phyloP scores from a whole-genome alignment of 2,329 filamentous ascomycete species.

The Alternaria alternata region DNA sequence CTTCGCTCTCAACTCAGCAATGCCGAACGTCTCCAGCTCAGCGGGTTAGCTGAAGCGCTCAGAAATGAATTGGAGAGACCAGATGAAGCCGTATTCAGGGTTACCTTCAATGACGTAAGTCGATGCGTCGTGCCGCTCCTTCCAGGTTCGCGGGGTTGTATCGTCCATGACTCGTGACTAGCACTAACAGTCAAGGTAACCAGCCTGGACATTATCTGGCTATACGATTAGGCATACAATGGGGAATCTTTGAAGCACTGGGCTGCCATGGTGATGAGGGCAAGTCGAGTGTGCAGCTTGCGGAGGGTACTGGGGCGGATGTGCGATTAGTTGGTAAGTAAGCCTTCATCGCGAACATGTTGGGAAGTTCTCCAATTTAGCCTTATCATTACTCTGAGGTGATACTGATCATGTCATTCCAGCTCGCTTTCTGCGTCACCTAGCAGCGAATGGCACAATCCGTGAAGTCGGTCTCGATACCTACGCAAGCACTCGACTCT shows the following conservation, averaged over 20 bases:
- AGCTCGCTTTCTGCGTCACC: background rate
- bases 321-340: background rate
- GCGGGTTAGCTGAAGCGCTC: slow-evolving; percentile 13
- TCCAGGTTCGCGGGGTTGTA: background rate
- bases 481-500: slow-evolving; percentile 8
- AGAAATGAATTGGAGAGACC: background rate
- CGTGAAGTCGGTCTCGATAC: slow-evolving; percentile 12
- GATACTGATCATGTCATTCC: background rate
- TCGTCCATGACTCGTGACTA: background rate
- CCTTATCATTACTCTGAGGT: background rate
- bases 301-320: background rate
- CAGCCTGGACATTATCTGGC: slow-evolving; percentile 19
- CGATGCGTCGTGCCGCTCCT: background rate
- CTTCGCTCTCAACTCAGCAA: slow-evolving; percentile 15
- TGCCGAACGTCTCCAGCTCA: slow-evolving; percentile 17
- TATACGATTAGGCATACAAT: slow-evolving; percentile 19
- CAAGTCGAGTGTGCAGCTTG: background rate
- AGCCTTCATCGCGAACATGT: background rate
- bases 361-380: background rate
- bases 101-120: background rate
- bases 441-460: slow-evolving; percentile 18
- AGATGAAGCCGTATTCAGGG: background rate
- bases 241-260: slow-evolving; percentile 16
- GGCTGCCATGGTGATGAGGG: slow-evolving; percentile 8
- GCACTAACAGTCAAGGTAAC: slow-evolving; percentile 2